Evolutionary conservation across 1,284 basidiomycete species (phyloP), one percentile per base, ranked within the genome.

Genomic region (Cystobasidiaceae sp.): DNA sequence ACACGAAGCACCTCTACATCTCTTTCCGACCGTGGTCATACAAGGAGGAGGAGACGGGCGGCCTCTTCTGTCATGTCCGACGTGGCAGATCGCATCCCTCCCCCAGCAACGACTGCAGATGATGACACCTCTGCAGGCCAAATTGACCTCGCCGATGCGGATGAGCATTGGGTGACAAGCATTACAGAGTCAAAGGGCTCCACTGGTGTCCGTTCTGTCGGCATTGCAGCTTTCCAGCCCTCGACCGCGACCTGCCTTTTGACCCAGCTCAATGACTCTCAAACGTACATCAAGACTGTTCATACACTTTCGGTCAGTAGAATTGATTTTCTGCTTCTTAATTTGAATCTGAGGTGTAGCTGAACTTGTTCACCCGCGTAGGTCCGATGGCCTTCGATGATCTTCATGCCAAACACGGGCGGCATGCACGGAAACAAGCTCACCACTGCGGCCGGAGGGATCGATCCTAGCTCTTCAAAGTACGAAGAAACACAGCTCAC

Each of bases 221-320:
- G 61, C 27, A 49, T 64, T 15, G 61, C 61, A 1, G 61, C 61
- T 34, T 64, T 51, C 45, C 61, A 64, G 30, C 61, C 61, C 34
- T 64, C 61, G 28, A 56, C 51, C 19, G 61, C 46, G 19, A 44
- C 46, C 9, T 34, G 32, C 27, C 39, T 64, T 13, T 52, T 64
- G 21, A 64, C 61, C 13, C 46, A 64, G 30, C 30, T 64, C 17
- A 64, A 43, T 25, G 61, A 64, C 32, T 51, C 46, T 11, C 61
- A 64, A 21, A 64, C 51, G 13, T 64, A 64, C 44, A 64, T 64
- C 44, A 64, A 64, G 52, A 64, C 61, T 21, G 43, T 56, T 27
- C 61, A 64, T 44, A 64, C 61, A 21, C 51, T 64, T 15, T 46
- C 44, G 21, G 56, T 59, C 19, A 49, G 56, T n/a, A n/a, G n/a